Evolutionary conservation across 805 yeast genomes (phyloP), one percentile per base, ranked within the genome.

Genomic region (Tetrapisispora pingtungensis): DNA sequence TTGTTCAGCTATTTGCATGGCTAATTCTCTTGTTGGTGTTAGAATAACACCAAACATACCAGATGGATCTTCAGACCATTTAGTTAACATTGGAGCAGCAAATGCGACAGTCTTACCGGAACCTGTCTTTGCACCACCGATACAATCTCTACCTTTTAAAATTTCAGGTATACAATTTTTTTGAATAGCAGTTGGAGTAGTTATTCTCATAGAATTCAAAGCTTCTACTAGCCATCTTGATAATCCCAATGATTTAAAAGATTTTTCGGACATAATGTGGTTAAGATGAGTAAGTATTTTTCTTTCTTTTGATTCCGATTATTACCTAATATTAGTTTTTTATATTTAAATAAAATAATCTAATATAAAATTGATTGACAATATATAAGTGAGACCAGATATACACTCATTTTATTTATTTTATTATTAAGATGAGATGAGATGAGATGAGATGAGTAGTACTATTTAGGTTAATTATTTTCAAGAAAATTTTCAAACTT

Each of bases 111-210:
- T 93, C 61, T 93, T 93, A 75, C 98, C 98, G 15, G 95, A 82
- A 65, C 98, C 98, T 0, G 98, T 93, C 62, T 84, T 84, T 28
- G 98, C 98, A 36, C 98, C 98, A 42, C 98, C 99, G 42, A 93
- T 90, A 65, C 96, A 89, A 62, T 89, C 96, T 53, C 80, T 53
- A 35, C 75, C 97, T 35, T 70, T 71, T 33, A 93, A 60, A 46
- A 93, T 84, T 45, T 81, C 76, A 0, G 97, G 97, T 39, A 93
- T 90, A 59, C 96, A 87, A 4, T 87, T 85, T 8, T 69, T 59
- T 61, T 93, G 99, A 67, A 93, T 90, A 18, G 78, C 77, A 0
- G 97, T 85, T 1, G 98, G 98, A 5, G 74, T 71, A 24, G 73
- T 69, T 38, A 93, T 93, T 48, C 80, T 80, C 94, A 93, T 87